phyloP scores from a whole-genome alignment of 768 basidiomycete species.

The Leucosporidium yakuticum region DNA sequence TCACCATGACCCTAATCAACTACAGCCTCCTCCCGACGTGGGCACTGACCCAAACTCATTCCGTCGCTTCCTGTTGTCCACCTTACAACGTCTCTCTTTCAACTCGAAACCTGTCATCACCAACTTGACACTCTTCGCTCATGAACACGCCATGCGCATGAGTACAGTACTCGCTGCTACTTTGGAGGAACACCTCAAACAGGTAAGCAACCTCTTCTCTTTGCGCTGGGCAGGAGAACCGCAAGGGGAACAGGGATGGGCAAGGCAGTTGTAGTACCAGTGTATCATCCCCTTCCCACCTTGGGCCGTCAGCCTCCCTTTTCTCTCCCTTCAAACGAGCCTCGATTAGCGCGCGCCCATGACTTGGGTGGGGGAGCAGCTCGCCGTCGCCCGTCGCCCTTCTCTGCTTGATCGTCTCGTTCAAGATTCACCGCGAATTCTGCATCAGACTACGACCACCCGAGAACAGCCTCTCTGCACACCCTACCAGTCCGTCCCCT shows the following conservation, averaged over 20 bases:
- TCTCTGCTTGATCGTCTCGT: too few relatives aligned
- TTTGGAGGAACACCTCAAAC: constrained; percentile 73
- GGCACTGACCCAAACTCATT: constrained; percentile 59
- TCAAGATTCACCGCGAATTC: too few relatives aligned
- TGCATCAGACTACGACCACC: too few relatives aligned
- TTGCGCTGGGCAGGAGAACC: not conserved
- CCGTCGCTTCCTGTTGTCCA: constrained; percentile 67
- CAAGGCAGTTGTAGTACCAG: not conserved
- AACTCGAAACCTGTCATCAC: constrained; percentile 95
- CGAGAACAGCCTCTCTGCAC: too few relatives aligned
- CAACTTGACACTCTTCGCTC: constrained; percentile 81
- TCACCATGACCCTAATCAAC: not conserved
- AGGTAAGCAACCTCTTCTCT: constrained; percentile 57
- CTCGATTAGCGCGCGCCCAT: not conserved
- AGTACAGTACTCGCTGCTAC: constrained; percentile 73
- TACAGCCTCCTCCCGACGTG: constrained; percentile 24
- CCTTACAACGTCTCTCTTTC: constrained; percentile 75
- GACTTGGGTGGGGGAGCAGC: too few relatives aligned
- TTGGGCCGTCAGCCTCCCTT: not conserved
- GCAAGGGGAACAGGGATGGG: not conserved
- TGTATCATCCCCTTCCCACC: not conserved
- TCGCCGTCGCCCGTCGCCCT: too few relatives aligned
- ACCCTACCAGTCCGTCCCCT: too few relatives aligned
- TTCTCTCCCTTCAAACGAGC: not conserved
- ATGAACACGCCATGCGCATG: constrained; percentile 66